Evolutionary conservation across 495 filamentous ascomycete species (phyloP).

Genomic region (Chaetomidium leptoderma): DNA sequence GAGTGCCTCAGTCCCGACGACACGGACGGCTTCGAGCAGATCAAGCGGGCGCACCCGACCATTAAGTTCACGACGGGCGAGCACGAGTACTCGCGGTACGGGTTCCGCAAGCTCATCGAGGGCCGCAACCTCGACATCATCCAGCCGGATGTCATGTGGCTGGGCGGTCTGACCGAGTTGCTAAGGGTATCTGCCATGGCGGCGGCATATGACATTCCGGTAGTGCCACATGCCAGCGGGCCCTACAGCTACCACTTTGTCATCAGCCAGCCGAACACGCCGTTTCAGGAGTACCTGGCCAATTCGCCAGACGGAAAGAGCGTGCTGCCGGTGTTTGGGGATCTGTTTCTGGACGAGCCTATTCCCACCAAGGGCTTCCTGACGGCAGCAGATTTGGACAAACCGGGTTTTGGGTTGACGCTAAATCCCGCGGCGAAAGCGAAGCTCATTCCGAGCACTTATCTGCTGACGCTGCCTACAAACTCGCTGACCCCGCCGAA

Average conservation of each 20-base stretch:
- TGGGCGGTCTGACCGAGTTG: slow-evolving; percentile 86
- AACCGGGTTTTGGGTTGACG: slow-evolving; percentile 85
- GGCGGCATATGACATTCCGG: slow-evolving; percentile 85
- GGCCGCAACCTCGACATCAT: slow-evolving; percentile 88
- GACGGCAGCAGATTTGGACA: slow-evolving; percentile 72
- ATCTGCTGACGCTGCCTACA: slow-evolving; percentile 67
- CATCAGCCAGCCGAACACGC: slow-evolving; percentile 81
- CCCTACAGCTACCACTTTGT: slow-evolving; percentile 95
- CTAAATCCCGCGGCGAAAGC: slow-evolving; percentile 70
- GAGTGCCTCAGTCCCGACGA: slow-evolving; percentile 87
- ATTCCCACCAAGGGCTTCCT: slow-evolving; percentile 79
- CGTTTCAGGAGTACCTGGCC: slow-evolving; percentile 91
- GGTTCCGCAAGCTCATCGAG: slow-evolving; percentile 90
- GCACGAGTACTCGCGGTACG: slow-evolving; percentile 88
- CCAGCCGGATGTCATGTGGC: slow-evolving; percentile 95
- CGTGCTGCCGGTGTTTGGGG: slow-evolving; percentile 85
- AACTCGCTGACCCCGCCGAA: slow-evolving; percentile 48
- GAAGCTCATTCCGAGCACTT: slow-evolving; percentile 65
- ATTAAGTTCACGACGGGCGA: slow-evolving; percentile 92
- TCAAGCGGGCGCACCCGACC: slow-evolving; percentile 86
- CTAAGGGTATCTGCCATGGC: slow-evolving; percentile 85
- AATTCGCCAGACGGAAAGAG: slow-evolving; percentile 86
- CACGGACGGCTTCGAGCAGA: slow-evolving; percentile 78
- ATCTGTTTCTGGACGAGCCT: slow-evolving; percentile 85
- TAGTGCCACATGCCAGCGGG: slow-evolving; percentile 89